Conservation (phyloP, 164 flowering plant genomes). For the Pachysandra terminalis region DNA sequence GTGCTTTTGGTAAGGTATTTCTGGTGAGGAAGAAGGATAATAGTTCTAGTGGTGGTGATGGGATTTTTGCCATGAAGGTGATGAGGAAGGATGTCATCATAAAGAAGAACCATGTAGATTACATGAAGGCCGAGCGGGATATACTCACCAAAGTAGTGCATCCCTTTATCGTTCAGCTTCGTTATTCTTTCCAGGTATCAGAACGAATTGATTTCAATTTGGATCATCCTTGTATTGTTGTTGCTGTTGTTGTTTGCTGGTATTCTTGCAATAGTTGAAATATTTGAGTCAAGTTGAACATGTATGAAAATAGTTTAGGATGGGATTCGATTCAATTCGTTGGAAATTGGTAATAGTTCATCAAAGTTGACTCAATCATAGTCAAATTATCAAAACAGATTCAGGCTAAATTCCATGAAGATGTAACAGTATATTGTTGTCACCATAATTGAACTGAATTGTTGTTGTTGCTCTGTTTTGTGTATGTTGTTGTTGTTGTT, state of each 20-base stretch:
- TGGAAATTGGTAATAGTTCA: too few relatives aligned
- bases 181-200: constrained; percentile 87
- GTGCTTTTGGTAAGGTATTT: constrained; percentile 87
- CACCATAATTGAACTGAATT: too few relatives aligned
- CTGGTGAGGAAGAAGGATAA: constrained; percentile 56
- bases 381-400: too few relatives aligned
- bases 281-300: too few relatives aligned
- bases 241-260: too few relatives aligned
- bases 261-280: too few relatives aligned
- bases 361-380: too few relatives aligned
- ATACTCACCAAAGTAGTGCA: constrained; percentile 89
- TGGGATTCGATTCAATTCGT: too few relatives aligned
- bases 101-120: constrained; percentile 91
- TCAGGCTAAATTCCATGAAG: too few relatives aligned
- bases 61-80: constrained; percentile 89
- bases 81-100: constrained; percentile 85
- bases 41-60: constrained; percentile 39
- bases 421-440: too few relatives aligned
- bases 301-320: too few relatives aligned
- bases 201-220: neutral
- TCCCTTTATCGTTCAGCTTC: constrained; percentile 86
- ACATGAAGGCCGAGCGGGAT: constrained; percentile 96
- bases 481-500: too few relatives aligned
- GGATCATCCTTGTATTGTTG: neutral
- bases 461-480: neutral